These are phyloP conservation scores for Periconia sp. DNA, from an alignment of 2,329 filamentous ascomycete species.

Conservation along the genomic window DNA sequence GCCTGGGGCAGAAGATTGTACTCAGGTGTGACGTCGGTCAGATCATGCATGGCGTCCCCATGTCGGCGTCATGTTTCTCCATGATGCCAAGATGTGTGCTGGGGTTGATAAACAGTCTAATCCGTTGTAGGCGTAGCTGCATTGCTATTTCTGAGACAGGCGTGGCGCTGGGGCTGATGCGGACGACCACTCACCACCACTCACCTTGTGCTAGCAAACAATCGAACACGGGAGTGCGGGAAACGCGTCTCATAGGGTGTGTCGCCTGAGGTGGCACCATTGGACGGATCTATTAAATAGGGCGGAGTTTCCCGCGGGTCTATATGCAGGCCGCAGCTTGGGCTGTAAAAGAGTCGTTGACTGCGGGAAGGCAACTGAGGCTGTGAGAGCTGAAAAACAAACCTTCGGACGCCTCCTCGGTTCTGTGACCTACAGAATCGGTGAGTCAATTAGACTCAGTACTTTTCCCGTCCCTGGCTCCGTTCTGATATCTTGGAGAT, in stretches of 20 bases:
- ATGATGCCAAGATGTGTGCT: neutral
- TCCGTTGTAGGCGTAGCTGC: neutral
- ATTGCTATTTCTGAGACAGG: slow-evolving; percentile 6
- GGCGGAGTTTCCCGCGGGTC: too few relatives aligned
- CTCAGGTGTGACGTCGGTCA: neutral
- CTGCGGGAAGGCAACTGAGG: too few relatives aligned
- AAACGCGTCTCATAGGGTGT: neutral
- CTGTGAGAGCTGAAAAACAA: too few relatives aligned
- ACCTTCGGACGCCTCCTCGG: too few relatives aligned
- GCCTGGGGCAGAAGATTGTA: neutral
- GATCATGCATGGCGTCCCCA: neutral
- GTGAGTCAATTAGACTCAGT: too few relatives aligned
- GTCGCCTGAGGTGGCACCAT: neutral
- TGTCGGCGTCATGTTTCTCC: slow-evolving; percentile 2
- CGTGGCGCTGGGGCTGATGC: slow-evolving; percentile 5
- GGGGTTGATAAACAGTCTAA: neutral
- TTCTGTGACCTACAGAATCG: too few relatives aligned
- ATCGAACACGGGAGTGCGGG: neutral
- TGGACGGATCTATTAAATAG: too few relatives aligned
- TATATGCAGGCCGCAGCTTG: too few relatives aligned
- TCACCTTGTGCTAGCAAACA: neutral
- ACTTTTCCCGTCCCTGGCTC: too few relatives aligned
- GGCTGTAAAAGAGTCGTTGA: too few relatives aligned
- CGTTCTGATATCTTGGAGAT: too few relatives aligned
- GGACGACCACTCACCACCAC: slow-evolving; percentile 5